Evolutionary conservation across 2,329 filamentous ascomycete species (phyloP), one percentile per base, ranked within the genome.

Genomic region (Botrytis cinerea): DNA sequence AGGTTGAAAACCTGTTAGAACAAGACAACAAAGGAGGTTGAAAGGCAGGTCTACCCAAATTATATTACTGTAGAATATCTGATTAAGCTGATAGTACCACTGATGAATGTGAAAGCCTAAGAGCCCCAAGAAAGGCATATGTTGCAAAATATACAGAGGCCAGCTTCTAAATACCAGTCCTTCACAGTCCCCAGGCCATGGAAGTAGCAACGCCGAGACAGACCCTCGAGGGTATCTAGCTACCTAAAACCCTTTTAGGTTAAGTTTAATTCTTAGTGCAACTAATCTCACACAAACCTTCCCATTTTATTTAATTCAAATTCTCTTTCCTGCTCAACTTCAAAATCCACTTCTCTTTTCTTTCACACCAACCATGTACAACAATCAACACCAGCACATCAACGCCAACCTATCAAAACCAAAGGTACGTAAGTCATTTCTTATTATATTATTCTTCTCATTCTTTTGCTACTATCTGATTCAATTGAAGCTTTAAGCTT

Each of bases 131-230:
- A 8, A 16, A 35, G 16, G 14, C n/a, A 9, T 20, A 16, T 32
- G 32, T 12, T 45, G 2, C 3, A 62, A 1, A 32, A 28, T 28
- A 5, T 22, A 45, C 25, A 63, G 40, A 45, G 22, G 61, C 2
- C n/a, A 63, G 4, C 6, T 28, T 62, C 12, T 20, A n/a, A 14
- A 45, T 45, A 63, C 2, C n/a, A 60, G 32, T 14, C 45, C n/a
- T 2, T 63, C 25, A 45, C 7, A 45, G 9, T 45, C 28, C 25
- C 10, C n/a, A 63, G 40, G 18, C 10, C 40, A 8, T 45, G 4
- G 35, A 40, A 40, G 40, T 9, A 63, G n/a, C n/a, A 63, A 63
- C n/a, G n/a, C n/a, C 61, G 16, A 63, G 61, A 63, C 61, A 63
- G 9, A 63, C 40, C 61, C 61, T 63, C 40, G n/a, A 20, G 32